Percentiles rank a stretch among this genome's conserved stretches.
Conservation (phyloP, 306 rosid genomes). For the Acacia acuminata region DNA sequence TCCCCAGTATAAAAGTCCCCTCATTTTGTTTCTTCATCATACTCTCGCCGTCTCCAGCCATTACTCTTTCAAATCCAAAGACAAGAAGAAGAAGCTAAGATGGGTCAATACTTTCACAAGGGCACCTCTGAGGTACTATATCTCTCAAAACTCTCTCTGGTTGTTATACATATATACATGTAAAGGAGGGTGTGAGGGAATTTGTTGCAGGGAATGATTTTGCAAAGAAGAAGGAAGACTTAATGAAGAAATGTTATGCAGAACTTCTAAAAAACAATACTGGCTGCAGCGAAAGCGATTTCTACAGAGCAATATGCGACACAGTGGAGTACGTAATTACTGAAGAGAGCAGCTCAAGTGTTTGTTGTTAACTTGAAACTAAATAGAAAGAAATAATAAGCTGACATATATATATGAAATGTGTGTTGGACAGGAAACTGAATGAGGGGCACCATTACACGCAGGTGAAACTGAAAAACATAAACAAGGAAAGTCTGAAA, state of each 20-base stretch:
- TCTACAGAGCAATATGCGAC: conserved; percentile 50
- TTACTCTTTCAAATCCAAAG: conserved; percentile 3
- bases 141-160: conserved; percentile 10
- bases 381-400: not conserved
- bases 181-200: not conserved
- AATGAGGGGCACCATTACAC: conserved; percentile 43
- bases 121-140: conserved; percentile 43
- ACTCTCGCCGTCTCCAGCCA: not conserved
- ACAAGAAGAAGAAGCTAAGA: conserved; percentile 10
- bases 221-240: not conserved
- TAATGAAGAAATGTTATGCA: not conserved
- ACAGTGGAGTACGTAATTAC: conserved; percentile 53
- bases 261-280: not conserved
- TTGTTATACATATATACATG: not conserved
- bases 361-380: not conserved
- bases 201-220: not conserved
- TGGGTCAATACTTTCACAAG: conserved; percentile 47
- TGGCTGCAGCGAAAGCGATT: not conserved
- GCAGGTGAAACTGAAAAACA: conserved; percentile 47
- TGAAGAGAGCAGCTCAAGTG: not conserved
- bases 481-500: not conserved
- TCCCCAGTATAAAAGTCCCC: conserved; percentile 17
- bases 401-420: too few species aligned
- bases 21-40: not conserved
- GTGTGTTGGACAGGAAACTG: conserved; percentile 38